Evolutionary conservation across 2,329 filamentous ascomycete species (phyloP).

Genomic region (Xylariales sp.): DNA sequence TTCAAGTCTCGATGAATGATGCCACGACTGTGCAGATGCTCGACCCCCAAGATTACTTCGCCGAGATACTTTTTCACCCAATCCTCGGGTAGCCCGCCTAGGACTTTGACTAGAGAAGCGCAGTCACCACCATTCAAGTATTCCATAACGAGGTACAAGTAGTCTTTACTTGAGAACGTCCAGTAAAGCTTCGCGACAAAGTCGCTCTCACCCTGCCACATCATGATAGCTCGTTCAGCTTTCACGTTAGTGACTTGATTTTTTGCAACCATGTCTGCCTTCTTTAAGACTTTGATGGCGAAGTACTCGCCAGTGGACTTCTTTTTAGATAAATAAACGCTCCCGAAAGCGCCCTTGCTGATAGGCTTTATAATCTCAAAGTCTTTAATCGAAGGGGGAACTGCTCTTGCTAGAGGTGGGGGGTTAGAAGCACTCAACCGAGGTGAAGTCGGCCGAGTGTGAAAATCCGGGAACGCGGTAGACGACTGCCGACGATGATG

Average conservation of each 20-base stretch:
- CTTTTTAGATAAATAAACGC: conserved; percentile 98
- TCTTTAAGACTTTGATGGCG: conserved; percentile 97
- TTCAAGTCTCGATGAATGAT: conserved; percentile 98
- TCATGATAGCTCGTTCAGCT: conserved; percentile 98
- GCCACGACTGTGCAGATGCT: conserved; percentile 91
- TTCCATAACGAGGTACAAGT: conserved; percentile 98
- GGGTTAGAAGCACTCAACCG: conserved; percentile 79
- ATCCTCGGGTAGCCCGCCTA: conserved; percentile 92
- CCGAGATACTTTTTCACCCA: conserved; percentile 98
- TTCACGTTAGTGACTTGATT: conserved; percentile 99
- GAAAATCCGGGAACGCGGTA: conserved; percentile 78
- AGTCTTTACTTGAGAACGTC: conserved; percentile 99
- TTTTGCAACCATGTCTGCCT: conserved; percentile 99
- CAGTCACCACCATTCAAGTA: conserved; percentile 98
- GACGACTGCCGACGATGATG: conserved; percentile 90
- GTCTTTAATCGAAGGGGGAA: conserved; percentile 96
- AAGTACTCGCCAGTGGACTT: conserved; percentile 98
- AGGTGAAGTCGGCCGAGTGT: conserved; percentile 79
- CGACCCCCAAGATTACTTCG: conserved; percentile 95
- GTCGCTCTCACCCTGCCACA: conserved; percentile 99
- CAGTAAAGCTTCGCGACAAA: conserved; percentile 99
- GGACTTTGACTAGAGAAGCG: conserved; percentile 92
- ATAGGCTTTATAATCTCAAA: conserved; percentile 99
- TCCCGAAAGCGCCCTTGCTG: conserved; percentile 97
- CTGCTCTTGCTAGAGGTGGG: conserved; percentile 86